Conservation (phyloP, 371 early-diverging fungal genomes). For the Mucor saturninus region DNA sequence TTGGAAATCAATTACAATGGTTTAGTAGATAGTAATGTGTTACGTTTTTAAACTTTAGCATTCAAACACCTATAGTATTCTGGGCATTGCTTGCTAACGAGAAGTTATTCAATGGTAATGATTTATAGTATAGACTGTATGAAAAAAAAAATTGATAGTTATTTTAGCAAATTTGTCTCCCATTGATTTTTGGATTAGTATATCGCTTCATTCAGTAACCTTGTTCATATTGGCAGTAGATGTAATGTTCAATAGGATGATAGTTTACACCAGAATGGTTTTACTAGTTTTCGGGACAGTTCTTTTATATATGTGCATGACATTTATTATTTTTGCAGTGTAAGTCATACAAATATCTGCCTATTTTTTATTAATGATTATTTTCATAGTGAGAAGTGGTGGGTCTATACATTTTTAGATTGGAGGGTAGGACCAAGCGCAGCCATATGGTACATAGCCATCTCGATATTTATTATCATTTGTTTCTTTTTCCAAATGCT, state of each 20-base stretch:
- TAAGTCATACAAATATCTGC: slow-evolving; percentile 42
- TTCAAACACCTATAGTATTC: slow-evolving; percentile 61
- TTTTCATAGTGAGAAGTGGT: slow-evolving; percentile 32
- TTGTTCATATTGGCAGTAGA: slow-evolving; percentile 54
- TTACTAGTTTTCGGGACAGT: slow-evolving; percentile 44
- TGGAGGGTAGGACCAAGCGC: slow-evolving; percentile 53
- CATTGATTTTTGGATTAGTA: slow-evolving; percentile 48
- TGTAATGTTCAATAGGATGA: slow-evolving; percentile 52
- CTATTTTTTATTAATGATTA: slow-evolving; percentile 14
- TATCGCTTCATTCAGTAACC: slow-evolving; percentile 56
- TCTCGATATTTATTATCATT: slow-evolving; percentile 42
- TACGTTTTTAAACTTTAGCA: slow-evolving; percentile 11
- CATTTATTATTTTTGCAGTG: slow-evolving; percentile 52
- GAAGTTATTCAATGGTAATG: slow-evolving; percentile 20
- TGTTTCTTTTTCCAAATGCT: slow-evolving; percentile 48
- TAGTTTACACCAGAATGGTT: slow-evolving; percentile 43
- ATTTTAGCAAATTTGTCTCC: slow-evolving; percentile 14
- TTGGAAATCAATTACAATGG: background rate
- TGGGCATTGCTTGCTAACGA: slow-evolving; percentile 45
- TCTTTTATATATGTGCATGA: slow-evolving; percentile 55
- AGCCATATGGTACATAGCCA: slow-evolving; percentile 48
- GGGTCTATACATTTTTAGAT: slow-evolving; percentile 63
- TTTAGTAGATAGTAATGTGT: no score
- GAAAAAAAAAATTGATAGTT: background rate
- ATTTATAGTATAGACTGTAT: background rate